Percentiles rank a stretch among this genome's conserved stretches.
Evolutionary conservation across 2,329 filamentous ascomycete genomes (phyloP).

Genomic region (Simplicillium aogashimaense): DNA sequence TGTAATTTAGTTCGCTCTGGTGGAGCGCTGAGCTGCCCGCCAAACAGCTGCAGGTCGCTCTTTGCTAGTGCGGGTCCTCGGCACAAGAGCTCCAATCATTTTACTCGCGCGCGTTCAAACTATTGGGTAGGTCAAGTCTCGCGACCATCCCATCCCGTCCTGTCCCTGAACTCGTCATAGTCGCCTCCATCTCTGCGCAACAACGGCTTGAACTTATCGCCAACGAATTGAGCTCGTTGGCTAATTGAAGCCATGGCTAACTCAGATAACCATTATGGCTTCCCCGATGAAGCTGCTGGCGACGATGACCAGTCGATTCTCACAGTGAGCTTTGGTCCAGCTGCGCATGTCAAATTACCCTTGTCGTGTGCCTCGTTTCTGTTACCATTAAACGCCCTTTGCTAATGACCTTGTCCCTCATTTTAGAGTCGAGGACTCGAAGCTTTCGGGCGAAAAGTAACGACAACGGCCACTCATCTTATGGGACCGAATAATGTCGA

Average conservation of each 20-base stretch:
- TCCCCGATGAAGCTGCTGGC: constrained; percentile 32
- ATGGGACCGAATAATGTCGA: constrained; percentile 54
- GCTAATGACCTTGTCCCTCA: constrained; percentile 10
- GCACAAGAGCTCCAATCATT: too few relatives aligned
- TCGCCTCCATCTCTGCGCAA: too few relatives aligned
- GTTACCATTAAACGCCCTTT: constrained; percentile 3
- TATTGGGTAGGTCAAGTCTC: too few relatives aligned
- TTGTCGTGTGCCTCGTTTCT: constrained; percentile 19
- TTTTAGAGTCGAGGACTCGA: constrained; percentile 75
- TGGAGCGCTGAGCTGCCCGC: too few relatives aligned
- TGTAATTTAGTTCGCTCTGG: too few relatives aligned
- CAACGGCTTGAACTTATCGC: too few relatives aligned
- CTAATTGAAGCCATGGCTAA: constrained; percentile 25
- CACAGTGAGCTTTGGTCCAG: constrained; percentile 19
- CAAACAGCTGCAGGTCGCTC: too few relatives aligned
- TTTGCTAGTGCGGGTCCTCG: too few relatives aligned
- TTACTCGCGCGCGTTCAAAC: too few relatives aligned
- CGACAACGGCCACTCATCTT: constrained; percentile 82
- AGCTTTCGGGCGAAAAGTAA: constrained; percentile 89
- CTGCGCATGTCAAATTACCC: background rate
- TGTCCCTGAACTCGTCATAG: too few relatives aligned
- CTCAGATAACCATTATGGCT: constrained; percentile 32
- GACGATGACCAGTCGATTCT: constrained; percentile 39
- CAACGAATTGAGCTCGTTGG: too few relatives aligned
- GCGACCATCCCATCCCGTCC: too few relatives aligned